A percentile compares a stretch with the other conserved stretches of the same genome.
Conservation (phyloP, 1,284 basidiomycete species). For the Ustilago curta region DNA sequence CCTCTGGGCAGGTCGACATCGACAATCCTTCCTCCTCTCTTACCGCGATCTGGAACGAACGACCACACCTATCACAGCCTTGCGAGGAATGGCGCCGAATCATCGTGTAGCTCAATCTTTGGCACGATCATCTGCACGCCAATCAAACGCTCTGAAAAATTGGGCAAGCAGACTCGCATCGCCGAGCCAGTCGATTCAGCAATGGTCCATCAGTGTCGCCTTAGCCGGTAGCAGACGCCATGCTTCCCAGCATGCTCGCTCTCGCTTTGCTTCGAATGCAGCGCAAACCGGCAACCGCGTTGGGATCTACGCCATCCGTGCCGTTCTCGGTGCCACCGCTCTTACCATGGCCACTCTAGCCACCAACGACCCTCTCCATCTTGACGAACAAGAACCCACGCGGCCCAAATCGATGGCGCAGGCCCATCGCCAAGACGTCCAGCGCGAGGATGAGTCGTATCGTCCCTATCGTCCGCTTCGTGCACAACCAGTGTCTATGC, state of each 20-base stretch:
- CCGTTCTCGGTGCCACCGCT: constrained; percentile 30
- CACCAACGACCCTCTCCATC: constrained; percentile 31
- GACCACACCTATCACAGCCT: not conserved
- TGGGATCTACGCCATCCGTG: constrained; percentile 22
- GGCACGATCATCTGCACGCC: constrained; percentile 22
- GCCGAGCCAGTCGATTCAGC: not conserved
- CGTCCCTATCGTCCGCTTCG: constrained; percentile 40
- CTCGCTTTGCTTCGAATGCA: not conserved
- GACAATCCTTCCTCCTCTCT: not conserved
- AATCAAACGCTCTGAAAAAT: constrained; percentile 7
- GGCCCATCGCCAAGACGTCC: constrained; percentile 32
- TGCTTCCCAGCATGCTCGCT: constrained; percentile 11
- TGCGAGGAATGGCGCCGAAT: constrained; percentile 28
- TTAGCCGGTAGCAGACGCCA: constrained; percentile 11
- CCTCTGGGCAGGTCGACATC: not conserved
- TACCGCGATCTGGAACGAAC: not conserved
- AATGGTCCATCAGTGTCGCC: not conserved
- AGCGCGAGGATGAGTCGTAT: constrained; percentile 40
- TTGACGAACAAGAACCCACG: constrained; percentile 22
- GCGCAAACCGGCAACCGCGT: not conserved
- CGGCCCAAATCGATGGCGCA: constrained; percentile 25
- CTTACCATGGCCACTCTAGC: constrained; percentile 22
- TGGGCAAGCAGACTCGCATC: constrained; percentile 22
- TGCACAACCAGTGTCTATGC: constrained; percentile 62
- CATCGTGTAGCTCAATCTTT: constrained; percentile 19